Evolutionary conservation across 371 early-diverging fungal species (phyloP), one percentile per base, ranked within the genome.

Genomic region (Rhizomucor miehei): DNA sequence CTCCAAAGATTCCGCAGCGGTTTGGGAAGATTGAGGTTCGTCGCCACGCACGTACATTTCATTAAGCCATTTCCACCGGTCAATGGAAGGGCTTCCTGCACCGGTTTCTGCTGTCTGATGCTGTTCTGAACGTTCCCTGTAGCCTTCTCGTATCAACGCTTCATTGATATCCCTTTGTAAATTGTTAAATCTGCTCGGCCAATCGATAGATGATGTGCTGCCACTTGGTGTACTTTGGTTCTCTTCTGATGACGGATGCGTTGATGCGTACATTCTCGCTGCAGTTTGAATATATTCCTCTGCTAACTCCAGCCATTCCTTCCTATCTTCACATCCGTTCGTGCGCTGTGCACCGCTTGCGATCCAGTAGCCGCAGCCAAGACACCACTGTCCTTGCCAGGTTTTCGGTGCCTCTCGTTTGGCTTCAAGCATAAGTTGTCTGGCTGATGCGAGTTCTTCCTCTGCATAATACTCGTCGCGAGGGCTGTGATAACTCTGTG

Each of bases 311-410:
- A 61, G 25, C 61, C 61, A 61, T n/a, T 47, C 56, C 19, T 46
- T n/a, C 1, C 61, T 51, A 35, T 61, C 61, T 46, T 55, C 52
- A n/a, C 51, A 48, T 17, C 56, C 61, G 38, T 39, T 61, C 14
- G 40, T 47, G 17, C 36, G 34, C 16, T 46, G 25, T 9, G 56
- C 61, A 1, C 61, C 57, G 14, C 50, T 40, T 1, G 62, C 67
- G 38, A 59, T 41, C 54, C 54, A 73, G 39, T 55, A 63, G 11
- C 67, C 69, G 17, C 66, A 56, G 2, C 66, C 69, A 36, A 60
- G 46, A 21, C 63, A 60, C 69, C 67, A 73, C 1, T 34, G 24
- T 0, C 54, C 62, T 50, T 61, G 46, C 69, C 66, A 65, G 10
- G 54, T 53, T 34, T 40, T 44, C 0, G 52, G 48, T 14, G 52